These are phyloP conservation scores for Melaleuca quinquenervia DNA, from an alignment of 345 rosid genomes.

Conservation along the genomic window DNA sequence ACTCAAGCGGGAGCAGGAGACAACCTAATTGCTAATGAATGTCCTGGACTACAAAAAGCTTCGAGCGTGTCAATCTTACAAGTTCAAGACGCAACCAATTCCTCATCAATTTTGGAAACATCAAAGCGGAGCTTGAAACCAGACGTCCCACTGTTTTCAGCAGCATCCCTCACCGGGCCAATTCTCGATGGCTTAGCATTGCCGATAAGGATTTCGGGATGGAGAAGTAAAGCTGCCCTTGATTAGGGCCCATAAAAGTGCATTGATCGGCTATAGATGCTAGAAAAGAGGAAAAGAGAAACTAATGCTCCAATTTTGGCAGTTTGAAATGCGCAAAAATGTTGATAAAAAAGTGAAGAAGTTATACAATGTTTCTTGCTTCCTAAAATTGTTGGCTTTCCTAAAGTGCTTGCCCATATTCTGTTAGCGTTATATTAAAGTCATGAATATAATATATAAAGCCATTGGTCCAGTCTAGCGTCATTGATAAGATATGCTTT, in stretches of 20 bases:
- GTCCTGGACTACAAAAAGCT: constrained; percentile 27
- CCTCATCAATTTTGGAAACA: constrained; percentile 31
- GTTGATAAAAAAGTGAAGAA: not conserved
- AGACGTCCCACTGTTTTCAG: constrained; percentile 39
- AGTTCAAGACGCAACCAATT: constrained; percentile 18
- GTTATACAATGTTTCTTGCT: not conserved
- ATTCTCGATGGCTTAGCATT: constrained; percentile 42
- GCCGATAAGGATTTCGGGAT: constrained; percentile 20
- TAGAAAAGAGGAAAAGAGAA: not conserved
- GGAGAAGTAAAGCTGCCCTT: constrained; percentile 38
- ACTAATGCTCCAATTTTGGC: not conserved
- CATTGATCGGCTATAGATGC: not conserved
- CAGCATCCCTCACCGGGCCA: constrained; percentile 27
- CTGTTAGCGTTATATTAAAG: not conserved
- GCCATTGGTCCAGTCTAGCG: not conserved
- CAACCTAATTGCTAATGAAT: constrained; percentile 11
- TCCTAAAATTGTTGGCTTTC: not conserved
- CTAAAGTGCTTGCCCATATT: not conserved
- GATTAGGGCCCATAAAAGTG: constrained; percentile 13
- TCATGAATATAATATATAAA: not conserved
- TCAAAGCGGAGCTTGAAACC: constrained; percentile 39
- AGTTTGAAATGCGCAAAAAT: not conserved
- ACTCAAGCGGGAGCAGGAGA: constrained; percentile 23
- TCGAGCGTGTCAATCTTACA: constrained; percentile 35
- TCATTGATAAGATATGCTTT: not conserved